Conservation (phyloP, 225 moss, liverwort and hornwort species). For the Pseudisothecium myosuroides region DNA sequence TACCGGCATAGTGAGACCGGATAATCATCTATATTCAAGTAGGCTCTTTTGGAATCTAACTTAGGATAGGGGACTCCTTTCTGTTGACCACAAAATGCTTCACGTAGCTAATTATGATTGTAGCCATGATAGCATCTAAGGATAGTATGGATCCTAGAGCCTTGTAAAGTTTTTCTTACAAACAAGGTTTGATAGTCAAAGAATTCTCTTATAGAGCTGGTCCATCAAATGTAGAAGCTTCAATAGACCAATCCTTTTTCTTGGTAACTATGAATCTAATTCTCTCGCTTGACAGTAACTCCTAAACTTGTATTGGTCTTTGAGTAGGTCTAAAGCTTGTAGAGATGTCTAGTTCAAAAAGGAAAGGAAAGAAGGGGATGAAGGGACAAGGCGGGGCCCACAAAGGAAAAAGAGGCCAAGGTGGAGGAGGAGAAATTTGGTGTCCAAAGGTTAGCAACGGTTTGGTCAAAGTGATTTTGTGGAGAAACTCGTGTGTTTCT, state of each 20-base stretch:
- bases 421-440: background rate
- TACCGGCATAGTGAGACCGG: no score
- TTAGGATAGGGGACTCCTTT: no score
- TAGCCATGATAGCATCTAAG: no score
- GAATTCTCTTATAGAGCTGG: rapidly evolving
- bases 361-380: background rate
- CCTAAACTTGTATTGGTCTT: background rate
- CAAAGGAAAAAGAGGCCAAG: background rate
- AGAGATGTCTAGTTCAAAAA: background rate
- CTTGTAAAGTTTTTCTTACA: background rate
- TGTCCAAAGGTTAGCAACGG: rapidly evolving
- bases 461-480: background rate
- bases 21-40: no score
- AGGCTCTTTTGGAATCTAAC: no score
- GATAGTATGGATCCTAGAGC: background rate
- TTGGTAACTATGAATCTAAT: background rate
- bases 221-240: background rate
- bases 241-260: background rate
- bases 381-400: background rate
- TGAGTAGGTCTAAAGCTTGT: background rate
- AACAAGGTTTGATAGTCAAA: rapidly evolving
- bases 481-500: background rate
- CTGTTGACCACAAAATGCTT: no score
- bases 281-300: background rate
- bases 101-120: no score